A percentile compares a stretch with the other conserved stretches of the same genome.
Evolutionary conservation across 2,329 filamentous ascomycete species (phyloP).

Genomic region (Verticillium tricorpus): DNA sequence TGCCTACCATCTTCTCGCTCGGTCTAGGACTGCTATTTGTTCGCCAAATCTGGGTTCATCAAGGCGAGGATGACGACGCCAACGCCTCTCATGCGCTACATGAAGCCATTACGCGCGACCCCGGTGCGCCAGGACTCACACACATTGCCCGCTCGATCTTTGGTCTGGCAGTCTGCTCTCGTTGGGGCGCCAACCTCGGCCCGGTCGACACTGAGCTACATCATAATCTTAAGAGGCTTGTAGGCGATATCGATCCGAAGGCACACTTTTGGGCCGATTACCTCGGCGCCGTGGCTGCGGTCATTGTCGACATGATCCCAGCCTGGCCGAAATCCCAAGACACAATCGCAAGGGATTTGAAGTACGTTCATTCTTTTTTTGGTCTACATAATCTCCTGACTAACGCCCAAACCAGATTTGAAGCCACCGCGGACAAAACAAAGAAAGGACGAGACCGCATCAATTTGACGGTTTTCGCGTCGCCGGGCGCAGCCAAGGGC

Average conservation of each 20-base stretch:
- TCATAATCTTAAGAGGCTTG: slow-evolving; percentile 35
- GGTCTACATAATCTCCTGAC: background rate
- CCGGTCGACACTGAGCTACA: slow-evolving; percentile 41
- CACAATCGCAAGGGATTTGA: slow-evolving; percentile 29
- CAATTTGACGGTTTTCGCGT: slow-evolving; percentile 29
- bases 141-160: slow-evolving; percentile 69
- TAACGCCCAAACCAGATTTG: slow-evolving; percentile 10
- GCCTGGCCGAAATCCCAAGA: slow-evolving; percentile 30
- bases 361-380: slow-evolving; percentile 26
- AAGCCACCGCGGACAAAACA: slow-evolving; percentile 17
- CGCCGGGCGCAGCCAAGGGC: slow-evolving; percentile 20
- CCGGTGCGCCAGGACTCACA: slow-evolving; percentile 67
- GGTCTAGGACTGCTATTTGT: slow-evolving; percentile 41
- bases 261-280: slow-evolving; percentile 50
- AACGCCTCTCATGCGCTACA: slow-evolving; percentile 70
- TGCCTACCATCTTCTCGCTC: slow-evolving; percentile 37
- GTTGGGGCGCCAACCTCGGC: slow-evolving; percentile 64
- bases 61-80: slow-evolving; percentile 42
- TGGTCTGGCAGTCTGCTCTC: slow-evolving; percentile 65
- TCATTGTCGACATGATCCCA: slow-evolving; percentile 38
- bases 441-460: slow-evolving; percentile 29
- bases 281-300: slow-evolving; percentile 41
- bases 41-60: slow-evolving; percentile 45
- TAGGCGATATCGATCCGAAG: slow-evolving; percentile 29
- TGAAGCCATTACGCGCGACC: slow-evolving; percentile 62